These are phyloP conservation scores for Borealophlyctis nickersoniae DNA, from an alignment of 192 early-diverging fungal genomes.

Conservation along the genomic window DNA sequence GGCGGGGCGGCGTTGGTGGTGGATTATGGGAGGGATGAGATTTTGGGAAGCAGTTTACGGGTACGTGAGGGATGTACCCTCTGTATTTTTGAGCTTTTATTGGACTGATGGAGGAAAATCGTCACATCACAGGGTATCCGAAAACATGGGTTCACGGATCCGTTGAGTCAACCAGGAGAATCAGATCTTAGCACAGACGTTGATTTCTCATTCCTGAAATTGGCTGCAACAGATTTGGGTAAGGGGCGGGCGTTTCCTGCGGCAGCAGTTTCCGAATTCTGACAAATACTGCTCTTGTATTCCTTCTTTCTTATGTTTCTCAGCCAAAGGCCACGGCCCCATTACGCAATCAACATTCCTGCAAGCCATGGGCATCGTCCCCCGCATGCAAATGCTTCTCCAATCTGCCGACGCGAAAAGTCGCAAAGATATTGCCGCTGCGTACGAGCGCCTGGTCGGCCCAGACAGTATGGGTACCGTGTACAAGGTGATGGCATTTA, in stretches of 20 bases:
- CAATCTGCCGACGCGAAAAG: constrained; percentile 28
- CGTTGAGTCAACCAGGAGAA: constrained; percentile 76
- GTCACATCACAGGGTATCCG: constrained; percentile 63
- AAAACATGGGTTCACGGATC: constrained; percentile 74
- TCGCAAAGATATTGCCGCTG: constrained; percentile 62
- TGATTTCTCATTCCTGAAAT: constrained; percentile 60
- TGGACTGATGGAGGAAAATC: background rate
- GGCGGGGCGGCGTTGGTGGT: constrained; percentile 74
- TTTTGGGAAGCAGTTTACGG: constrained; percentile 74
- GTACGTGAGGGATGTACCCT: constrained; percentile 34
- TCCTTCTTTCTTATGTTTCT: background rate
- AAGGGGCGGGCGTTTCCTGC: too few species aligned
- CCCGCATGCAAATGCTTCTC: constrained; percentile 19
- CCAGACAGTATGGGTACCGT: constrained; percentile 77
- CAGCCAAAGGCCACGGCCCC: constrained; percentile 57
- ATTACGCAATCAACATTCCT: constrained; percentile 74
- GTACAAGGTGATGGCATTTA: constrained; percentile 65
- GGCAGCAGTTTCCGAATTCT: too few species aligned
- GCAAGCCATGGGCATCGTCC: constrained; percentile 76
- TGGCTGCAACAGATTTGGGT: constrained; percentile 24
- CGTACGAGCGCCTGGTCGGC: constrained; percentile 74
- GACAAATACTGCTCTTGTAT: background rate
- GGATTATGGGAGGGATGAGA: constrained; percentile 86
- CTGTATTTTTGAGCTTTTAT: too few species aligned
- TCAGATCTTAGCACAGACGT: constrained; percentile 92